Evolutionary conservation across 139 green algal species (phyloP), one percentile per base, ranked within the genome.

Genomic region (Coccomyxa sp.): DNA sequence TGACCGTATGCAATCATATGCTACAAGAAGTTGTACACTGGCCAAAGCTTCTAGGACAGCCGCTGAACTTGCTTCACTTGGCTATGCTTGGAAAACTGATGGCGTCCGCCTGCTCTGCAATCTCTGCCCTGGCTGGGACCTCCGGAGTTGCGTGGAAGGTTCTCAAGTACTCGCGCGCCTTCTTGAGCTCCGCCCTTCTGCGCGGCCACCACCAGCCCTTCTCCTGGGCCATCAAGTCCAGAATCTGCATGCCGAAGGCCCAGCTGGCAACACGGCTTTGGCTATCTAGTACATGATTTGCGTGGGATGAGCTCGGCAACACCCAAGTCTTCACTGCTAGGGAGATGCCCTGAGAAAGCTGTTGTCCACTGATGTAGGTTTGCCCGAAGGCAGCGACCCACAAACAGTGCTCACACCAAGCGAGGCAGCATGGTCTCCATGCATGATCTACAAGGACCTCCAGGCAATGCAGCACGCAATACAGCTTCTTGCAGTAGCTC

Each of bases 191-290:
- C 22, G 39, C 34, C 1, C 41, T n/a, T 27, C 79, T 40, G 36
- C 79, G 81, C 82, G 75, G 82, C 55, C 79, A 73, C 80, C 78
- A 81, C 90, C 90, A 95, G 38, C 88, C 90, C 81, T 87, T 85
- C 82, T 93, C 91, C 37, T 78, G 54, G 2, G 74, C 91, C 85
- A 97, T 87, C 3, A 97, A 73, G 81, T 97, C 87, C 18, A 94
- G 84, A 39, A 91, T 81, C 83, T 85, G 76, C 14, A 40, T 34
- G 55, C 0, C 58, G 18, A 80, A n/a, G n/a, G n/a, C 54, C 39
- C 50, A 64, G 50, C 50, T 64, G 50, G 22, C 50, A 64, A 64
- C 27, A 22, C 50, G n/a, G n/a, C 50, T 58, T 58, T 58, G 12
- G 14, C 44, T 58, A 14, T 58, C 12, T 14, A 58, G 12, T 58